Conservation (phyloP, 2,329 filamentous ascomycete genomes). For the Microcyclosporella mali region DNA sequence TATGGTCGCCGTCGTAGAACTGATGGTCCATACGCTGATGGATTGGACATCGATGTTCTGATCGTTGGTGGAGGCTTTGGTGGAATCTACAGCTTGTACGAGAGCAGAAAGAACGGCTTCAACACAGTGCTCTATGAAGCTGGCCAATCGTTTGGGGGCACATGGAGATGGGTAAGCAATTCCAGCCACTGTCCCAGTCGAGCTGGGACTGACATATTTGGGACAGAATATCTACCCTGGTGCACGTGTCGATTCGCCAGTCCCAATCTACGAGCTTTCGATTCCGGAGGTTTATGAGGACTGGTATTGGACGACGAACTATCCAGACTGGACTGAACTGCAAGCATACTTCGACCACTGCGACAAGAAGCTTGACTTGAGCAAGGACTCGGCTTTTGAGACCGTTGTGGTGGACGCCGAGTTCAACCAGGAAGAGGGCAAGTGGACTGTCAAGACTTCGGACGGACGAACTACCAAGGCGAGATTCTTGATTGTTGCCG, state of each 20-base stretch:
- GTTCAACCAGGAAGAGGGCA: constrained; percentile 44
- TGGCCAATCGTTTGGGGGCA: constrained; percentile 30
- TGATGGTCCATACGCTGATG: constrained; percentile 24
- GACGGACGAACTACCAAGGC: constrained; percentile 48
- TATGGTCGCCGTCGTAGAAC: constrained; percentile 18
- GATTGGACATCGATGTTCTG: constrained; percentile 27
- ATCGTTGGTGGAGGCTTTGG: constrained; percentile 40
- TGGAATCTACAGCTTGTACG: constrained; percentile 39
- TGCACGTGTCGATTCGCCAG: constrained; percentile 40
- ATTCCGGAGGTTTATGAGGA: constrained; percentile 46
- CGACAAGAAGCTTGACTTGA: constrained; percentile 46
- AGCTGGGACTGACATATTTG: background rate
- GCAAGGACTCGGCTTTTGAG: constrained; percentile 47
- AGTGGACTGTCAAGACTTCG: constrained; percentile 48
- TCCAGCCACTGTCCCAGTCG: background rate
- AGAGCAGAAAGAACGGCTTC: constrained; percentile 33
- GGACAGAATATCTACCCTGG: constrained; percentile 31
- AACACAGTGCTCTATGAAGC: constrained; percentile 29
- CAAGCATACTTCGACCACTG: constrained; percentile 55
- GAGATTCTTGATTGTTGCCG: constrained; percentile 50
- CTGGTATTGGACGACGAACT: constrained; percentile 48
- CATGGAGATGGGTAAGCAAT: constrained; percentile 26
- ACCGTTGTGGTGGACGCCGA: constrained; percentile 50
- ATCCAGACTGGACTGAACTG: constrained; percentile 40
- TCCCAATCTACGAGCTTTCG: constrained; percentile 26